phyloP scores from a whole-genome alignment of 169 alveolate genomes.

The Plasmodium adleri region DNA sequence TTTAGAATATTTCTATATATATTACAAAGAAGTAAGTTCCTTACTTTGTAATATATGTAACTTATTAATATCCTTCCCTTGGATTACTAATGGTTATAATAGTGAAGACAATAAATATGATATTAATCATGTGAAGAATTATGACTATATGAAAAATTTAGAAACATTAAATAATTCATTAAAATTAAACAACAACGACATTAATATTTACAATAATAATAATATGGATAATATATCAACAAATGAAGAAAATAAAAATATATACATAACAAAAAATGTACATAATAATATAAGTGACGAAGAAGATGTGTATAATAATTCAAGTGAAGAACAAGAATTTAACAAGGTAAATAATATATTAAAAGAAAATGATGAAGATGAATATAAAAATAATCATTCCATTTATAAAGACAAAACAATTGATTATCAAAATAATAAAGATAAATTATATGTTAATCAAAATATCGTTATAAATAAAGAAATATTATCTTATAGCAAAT shows the following conservation, averaged over 20 bases:
- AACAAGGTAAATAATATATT: conserved; percentile 29
- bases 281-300: background rate
- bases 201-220: background rate
- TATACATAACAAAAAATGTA: background rate
- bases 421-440: background rate
- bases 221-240: background rate
- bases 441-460: background rate
- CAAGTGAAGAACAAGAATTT: conserved; percentile 60
- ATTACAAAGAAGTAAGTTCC: conserved; percentile 44
- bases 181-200: background rate
- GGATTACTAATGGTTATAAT: conserved; percentile 71
- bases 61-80: conserved; percentile 46
- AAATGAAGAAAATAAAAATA: background rate
- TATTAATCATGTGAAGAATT: background rate
- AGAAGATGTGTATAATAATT: background rate
- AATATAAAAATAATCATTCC: conserved; percentile 1
- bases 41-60: conserved; percentile 50
- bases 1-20: conserved; percentile 71
- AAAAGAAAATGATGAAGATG: conserved; percentile 5
- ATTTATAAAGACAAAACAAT: background rate
- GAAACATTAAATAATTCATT: background rate
- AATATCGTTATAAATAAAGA: conserved; percentile 49
- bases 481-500: conserved; percentile 75
- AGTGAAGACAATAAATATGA: background rate
- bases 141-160: background rate